Evolutionary conservation across 805 yeast genomes (phyloP), one percentile per base, ranked within the genome.

Genomic region (Pichia deserticola): DNA sequence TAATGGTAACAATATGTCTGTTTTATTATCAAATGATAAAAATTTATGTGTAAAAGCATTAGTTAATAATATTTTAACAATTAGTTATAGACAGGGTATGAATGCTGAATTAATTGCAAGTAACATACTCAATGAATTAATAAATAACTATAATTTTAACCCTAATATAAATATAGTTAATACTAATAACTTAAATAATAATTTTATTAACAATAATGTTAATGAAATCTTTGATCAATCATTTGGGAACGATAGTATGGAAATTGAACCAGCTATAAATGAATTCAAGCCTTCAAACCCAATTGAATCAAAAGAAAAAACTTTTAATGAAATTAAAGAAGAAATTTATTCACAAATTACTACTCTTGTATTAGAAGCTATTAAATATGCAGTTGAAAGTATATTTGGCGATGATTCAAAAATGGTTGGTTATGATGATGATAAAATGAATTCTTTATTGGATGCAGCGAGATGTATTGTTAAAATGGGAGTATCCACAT

Each of bases 11-110:
- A 57, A 62, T 34, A 59, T 79, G 51, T 84, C 84, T 7, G 74
- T 89, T 3, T 63, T 87, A 29, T 59, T 89, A 51, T 84, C 96
- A 0, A 86, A 90, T 61, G 97, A 90, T 63, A 84, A 81, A 57
- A 90, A 89, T 61, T 70, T 90, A 8, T 88, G 97, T 63, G 64
- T 78, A 54, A 86, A 85, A 63, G 95, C 96, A 0, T 65, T 89
- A 42, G 65, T 83, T 3, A 82, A 87, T 58, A 81, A 72, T 3
- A 61, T 86, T 0, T 64, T 81, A 41, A 88, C 96, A 0, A 82
- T 89, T 0, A 75, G 79, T 13, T 77, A 60, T 52, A 60, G 74
- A n/a, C 53, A 61, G 9, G 67, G 60, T 9, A 75, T 79, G 80
- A 68, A 67, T 9, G 75, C 78, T 0, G 55, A 61, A 12, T 47